phyloP scores from a whole-genome alignment of 495 filamentous ascomycete species.

The Hypomontagnella monticulosa region DNA sequence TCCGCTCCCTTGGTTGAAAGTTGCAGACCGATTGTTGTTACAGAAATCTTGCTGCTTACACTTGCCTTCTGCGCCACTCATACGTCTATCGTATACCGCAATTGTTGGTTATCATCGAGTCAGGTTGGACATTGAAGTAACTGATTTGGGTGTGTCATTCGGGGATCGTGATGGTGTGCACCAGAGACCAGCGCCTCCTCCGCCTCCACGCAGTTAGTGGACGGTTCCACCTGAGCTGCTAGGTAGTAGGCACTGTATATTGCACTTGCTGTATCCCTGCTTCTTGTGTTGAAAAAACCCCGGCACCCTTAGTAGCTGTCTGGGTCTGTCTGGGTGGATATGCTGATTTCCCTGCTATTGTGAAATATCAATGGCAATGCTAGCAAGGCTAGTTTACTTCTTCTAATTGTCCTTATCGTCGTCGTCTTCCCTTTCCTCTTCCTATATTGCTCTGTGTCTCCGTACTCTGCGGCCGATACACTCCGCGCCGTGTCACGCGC shows the following conservation, averaged over 20 bases:
- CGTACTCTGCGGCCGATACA: constrained; percentile 26
- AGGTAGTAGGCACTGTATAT: neutral
- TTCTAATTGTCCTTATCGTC: constrained; percentile 24
- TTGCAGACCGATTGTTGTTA: constrained; percentile 9
- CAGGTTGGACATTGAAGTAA: constrained; percentile 6
- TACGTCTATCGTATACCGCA: neutral
- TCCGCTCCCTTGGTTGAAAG: neutral
- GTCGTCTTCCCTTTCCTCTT: constrained; percentile 11
- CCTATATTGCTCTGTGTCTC: constrained; percentile 22
- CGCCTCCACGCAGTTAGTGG: constrained; percentile 12
- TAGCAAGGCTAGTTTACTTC: constrained; percentile 30
- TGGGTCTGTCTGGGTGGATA: constrained; percentile 11
- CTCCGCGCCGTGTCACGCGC: constrained; percentile 22
- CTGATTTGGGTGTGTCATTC: constrained; percentile 29
- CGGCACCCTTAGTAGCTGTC: neutral
- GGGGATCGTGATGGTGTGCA: constrained; percentile 37
- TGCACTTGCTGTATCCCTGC: constrained; percentile 28
- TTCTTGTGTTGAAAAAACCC: constrained; percentile 10
- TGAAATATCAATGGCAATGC: constrained; percentile 28
- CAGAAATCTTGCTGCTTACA: constrained; percentile 16
- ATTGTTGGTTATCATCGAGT: constrained; percentile 18
- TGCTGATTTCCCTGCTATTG: constrained; percentile 6
- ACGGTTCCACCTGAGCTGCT: constrained; percentile 33
- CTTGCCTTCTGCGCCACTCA: neutral
- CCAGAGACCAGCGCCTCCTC: constrained; percentile 20